A percentile compares a stretch with the other conserved stretches of the same genome.
phyloP scores from a whole-genome alignment of 2,329 filamentous ascomycete genomes.

The Metarhizium anisopliae region DNA sequence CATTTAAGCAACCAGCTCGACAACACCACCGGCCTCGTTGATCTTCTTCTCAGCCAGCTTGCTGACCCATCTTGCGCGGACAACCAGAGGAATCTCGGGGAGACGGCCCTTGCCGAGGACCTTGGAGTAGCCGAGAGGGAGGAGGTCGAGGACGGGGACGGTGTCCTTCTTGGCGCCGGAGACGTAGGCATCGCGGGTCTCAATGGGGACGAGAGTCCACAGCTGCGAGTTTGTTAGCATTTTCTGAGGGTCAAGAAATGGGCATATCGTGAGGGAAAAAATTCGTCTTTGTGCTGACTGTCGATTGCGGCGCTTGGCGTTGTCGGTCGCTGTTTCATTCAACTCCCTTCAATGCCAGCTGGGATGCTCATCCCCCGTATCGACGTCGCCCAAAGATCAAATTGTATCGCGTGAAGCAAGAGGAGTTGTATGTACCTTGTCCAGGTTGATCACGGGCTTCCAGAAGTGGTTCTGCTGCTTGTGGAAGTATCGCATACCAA shows the following conservation, averaged over 20 bases:
- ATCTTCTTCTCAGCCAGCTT: slow-evolving; percentile 98
- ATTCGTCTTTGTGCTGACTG: background rate
- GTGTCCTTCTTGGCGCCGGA: slow-evolving; percentile 73
- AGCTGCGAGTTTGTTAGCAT: slow-evolving; percentile 49
- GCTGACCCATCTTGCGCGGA: slow-evolving; percentile 91
- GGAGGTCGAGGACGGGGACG: slow-evolving; percentile 95
- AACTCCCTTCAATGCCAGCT: background rate
- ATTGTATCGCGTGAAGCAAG: slow-evolving; percentile 1
- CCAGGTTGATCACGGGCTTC: slow-evolving; percentile 98
- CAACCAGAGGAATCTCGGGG: slow-evolving; percentile 85
- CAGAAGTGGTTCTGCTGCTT: slow-evolving; percentile 92
- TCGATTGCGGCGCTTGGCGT: background rate
- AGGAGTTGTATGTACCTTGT: slow-evolving; percentile 60
- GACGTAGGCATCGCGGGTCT: slow-evolving; percentile 91
- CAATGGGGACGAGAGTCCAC: slow-evolving; percentile 86
- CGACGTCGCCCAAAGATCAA: background rate
- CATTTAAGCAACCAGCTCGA: slow-evolving; percentile 81
- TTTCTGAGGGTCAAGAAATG: background rate
- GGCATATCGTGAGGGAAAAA: background rate
- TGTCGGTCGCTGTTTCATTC: background rate
- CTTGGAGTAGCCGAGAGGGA: slow-evolving; percentile 96
- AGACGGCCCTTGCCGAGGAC: slow-evolving; percentile 97
- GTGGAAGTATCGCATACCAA: slow-evolving; percentile 95
- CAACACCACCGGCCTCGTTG: slow-evolving; percentile 90
- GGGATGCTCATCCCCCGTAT: background rate